Base-by-base conservation (phyloP, 2,329 filamentous ascomycete genomes). In the Botrytis porri region DNA sequence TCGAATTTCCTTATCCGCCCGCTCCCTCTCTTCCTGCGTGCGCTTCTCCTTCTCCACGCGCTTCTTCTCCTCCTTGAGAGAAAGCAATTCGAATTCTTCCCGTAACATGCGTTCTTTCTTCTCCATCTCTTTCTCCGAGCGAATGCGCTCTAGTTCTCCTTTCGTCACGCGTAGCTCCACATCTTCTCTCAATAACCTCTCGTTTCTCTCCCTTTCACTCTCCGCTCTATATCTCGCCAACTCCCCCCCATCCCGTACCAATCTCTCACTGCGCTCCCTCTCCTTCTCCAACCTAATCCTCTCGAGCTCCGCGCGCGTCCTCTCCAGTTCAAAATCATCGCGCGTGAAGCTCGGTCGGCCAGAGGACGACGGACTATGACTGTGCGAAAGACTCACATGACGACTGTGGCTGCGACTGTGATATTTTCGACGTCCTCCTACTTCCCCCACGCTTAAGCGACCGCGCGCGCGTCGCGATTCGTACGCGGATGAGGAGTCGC, bases 151-250 rank as follows among this genome's bases (percentile, higher is more conserved):
- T 16, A 72, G 6, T 48, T 72, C 70, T 16, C 48, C 62, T 9
- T 61, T 65, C 22, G 63, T 65, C 63, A 51, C 59, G 48, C 61
- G 59, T 39, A 54, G n/a, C 22, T 67, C 54, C 35, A 67, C 59
- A 59, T 71, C 65, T 16, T 69, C 65, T 85, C 75, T 82, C 83
- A 64, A 90, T 85, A 20, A 83, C 82, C 75, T 88, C 84, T 71
- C 84, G 81, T 51, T 57, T 14, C 35, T 51, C 69, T 37, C 39
- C 35, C 39, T 62, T 57, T 32, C 69, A 8, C 60, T 64, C 69
- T 62, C 59, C 3, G 65, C 37, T n/a, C 54, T 43, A 45, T 69
- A 69, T 1, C 48, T 18, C n/a, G 45, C 66, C 8, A 71, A 41
- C 69, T 71, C 59, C 43, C 48, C 61, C 0, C 41, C 43, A 32